Evolutionary conservation across 208 protist genomes (phyloP), one percentile per base, ranked within the genome.

Genomic region (Trichomonas tenax): DNA sequence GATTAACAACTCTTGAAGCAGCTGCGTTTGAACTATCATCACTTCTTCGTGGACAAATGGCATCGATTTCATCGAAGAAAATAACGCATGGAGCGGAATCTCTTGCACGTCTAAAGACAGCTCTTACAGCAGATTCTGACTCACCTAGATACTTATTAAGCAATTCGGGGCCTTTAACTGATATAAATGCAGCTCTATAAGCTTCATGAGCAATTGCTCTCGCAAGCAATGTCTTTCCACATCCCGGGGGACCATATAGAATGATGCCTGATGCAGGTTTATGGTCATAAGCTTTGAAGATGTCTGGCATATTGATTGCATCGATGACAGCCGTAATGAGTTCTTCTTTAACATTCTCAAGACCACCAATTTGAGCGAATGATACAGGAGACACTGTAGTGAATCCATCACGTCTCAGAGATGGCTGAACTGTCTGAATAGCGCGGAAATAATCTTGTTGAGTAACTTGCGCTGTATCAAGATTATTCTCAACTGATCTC

Each of bases 71-170:
- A 98, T 99, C 99, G 97, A 99, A 99, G 98, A 99, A 99, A 51
- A 99, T 98, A 38, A 99, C 99, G 98, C 99, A 99, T 49, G 99
- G 99, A 23, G 99, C 98, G 10, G 99, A 99, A 58, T 97, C 96
- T 89, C 99, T 98, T 31, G 99, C 99, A 98, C 99, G 99, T 98
- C 99, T 99, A 98, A 99, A 99, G 81, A 99, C 97, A 95, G 99
- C 99, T 96, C 99, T 98, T 34, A 99, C 99, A 97, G 99, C 99
- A n/a, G 99, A 98, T 98, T 99, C 99, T 51, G 99, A 99, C 97
- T 99, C 99, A 97, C 99, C 99, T 96, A 99, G 99, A 99, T 99
- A 99, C 99, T 99, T 99, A n/a, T 99, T 99, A 41, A 99, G 98
- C 95, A 99, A 98, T 98, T 99, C 99, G n/a, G 99, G 99, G 51